Percentiles rank a stretch among this genome's conserved stretches.
Evolutionary conservation across 2,329 filamentous ascomycete genomes (phyloP).

Genomic region (Daldinia sp.): DNA sequence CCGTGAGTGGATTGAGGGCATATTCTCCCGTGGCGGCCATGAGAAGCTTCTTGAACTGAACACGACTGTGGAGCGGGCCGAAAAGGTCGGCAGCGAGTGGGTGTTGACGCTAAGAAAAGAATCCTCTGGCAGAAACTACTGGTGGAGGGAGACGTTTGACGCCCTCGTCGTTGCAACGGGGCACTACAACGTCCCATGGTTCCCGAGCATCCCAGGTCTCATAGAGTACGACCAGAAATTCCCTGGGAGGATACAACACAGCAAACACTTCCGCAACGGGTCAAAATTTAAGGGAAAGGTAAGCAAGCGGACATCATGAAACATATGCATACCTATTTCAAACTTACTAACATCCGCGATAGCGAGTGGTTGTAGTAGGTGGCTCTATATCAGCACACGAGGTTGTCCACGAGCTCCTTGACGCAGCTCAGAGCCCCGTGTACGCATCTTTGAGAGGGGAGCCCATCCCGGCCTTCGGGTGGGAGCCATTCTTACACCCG

Average conservation of each 20-base stretch:
- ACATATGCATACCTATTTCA: not conserved
- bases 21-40: slow-evolving; percentile 49
- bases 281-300: slow-evolving; percentile 51
- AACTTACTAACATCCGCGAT: slow-evolving; percentile 12
- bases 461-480: slow-evolving; percentile 65
- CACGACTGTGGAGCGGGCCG: slow-evolving; percentile 68
- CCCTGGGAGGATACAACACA: slow-evolving; percentile 68
- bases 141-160: slow-evolving; percentile 65
- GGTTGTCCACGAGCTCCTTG: slow-evolving; percentile 64
- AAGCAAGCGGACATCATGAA: not conserved
- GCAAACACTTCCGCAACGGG: slow-evolving; percentile 73
- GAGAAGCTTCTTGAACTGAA: slow-evolving; percentile 59
- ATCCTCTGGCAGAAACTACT: slow-evolving; percentile 54
- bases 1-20: slow-evolving; percentile 63
- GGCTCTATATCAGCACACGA: slow-evolving; percentile 70
- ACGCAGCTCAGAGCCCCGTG: slow-evolving; percentile 60
- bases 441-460: slow-evolving; percentile 62
- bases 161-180: slow-evolving; percentile 73
- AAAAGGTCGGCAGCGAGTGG: slow-evolving; percentile 62
- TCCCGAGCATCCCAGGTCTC: slow-evolving; percentile 71
- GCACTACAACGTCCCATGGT: slow-evolving; percentile 72
- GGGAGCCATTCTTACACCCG: slow-evolving; percentile 68
- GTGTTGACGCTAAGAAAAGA: slow-evolving; percentile 62
- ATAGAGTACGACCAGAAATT: slow-evolving; percentile 65
- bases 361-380: slow-evolving; percentile 68